phyloP scores from a whole-genome alignment of 495 filamentous ascomycete species.

The Pyrenopolyporus hunteri region DNA sequence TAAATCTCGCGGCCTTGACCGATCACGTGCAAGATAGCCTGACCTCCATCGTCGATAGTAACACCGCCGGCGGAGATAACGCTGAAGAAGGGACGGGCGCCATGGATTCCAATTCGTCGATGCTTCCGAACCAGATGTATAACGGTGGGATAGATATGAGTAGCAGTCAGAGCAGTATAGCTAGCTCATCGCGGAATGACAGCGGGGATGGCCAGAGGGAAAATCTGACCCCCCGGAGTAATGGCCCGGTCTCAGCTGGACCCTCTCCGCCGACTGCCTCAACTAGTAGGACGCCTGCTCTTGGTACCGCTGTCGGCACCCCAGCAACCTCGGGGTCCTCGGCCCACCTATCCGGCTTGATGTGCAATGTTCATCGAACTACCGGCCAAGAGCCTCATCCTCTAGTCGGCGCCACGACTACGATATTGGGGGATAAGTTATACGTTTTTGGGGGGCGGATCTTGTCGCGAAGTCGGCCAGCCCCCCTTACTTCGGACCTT shows the following conservation, averaged over 20 bases:
- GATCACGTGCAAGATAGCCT: slow-evolving; percentile 2
- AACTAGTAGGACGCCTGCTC: slow-evolving; percentile 47
- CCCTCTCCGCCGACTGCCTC: slow-evolving; percentile 48
- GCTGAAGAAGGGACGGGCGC: slow-evolving; percentile 59
- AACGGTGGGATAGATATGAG: slow-evolving; percentile 49
- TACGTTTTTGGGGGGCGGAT: slow-evolving; percentile 95
- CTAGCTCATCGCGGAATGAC: slow-evolving; percentile 46
- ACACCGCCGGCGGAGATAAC: slow-evolving; percentile 27
- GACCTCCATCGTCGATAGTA: slow-evolving; percentile 40
- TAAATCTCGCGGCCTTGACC: slow-evolving; percentile 36
- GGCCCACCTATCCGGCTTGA: slow-evolving; percentile 78
- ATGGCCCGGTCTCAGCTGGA: slow-evolving; percentile 58
- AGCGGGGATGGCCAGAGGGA: slow-evolving; percentile 54
- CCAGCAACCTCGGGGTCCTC: slow-evolving; percentile 52
- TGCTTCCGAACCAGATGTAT: slow-evolving; percentile 52
- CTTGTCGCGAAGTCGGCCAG: slow-evolving; percentile 78
- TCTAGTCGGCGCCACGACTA: slow-evolving; percentile 92
- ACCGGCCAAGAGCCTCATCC: slow-evolving; percentile 91
- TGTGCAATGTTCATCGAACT: slow-evolving; percentile 90
- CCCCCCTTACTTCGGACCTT: slow-evolving; percentile 81
- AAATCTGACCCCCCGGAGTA: slow-evolving; percentile 57
- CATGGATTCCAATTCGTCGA: slow-evolving; percentile 65
- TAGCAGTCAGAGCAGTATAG: slow-evolving; percentile 64
- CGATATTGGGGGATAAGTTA: slow-evolving; percentile 89
- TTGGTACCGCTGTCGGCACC: slow-evolving; percentile 58